Evolutionary conservation across 192 early-diverging fungal species (phyloP), one percentile per base, ranked within the genome.

Genomic region (Rhizoclosmatium globosum): DNA sequence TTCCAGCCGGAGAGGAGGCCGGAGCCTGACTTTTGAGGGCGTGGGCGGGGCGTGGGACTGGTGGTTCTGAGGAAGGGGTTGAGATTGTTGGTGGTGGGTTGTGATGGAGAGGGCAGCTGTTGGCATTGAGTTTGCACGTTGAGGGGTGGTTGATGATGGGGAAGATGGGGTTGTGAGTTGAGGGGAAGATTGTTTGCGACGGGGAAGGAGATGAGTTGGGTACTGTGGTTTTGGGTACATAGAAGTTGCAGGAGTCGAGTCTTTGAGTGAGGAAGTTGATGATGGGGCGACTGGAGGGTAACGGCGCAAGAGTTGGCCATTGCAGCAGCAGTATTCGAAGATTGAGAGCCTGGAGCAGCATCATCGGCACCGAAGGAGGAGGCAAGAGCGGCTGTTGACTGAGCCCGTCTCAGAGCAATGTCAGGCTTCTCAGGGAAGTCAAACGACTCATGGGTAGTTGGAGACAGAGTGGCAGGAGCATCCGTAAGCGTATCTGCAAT

Each of bases 141-240:
- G 66, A 4, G 66, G 42, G 7, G 66, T 19, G 15, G 21, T 21
- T 17, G 56, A 57, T 17, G 56, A 57, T 21, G 21, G 13, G 56
- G 56, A 57, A 4, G 42, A 41, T 15, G 0, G 70, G 13, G 47
- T 19, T 9, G 48, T 23, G 7, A 44, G 70, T 38, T 57, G 70
- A 7, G 47, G 21, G 31, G 62, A 64, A 9, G 48, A 57, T 23
- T 72, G 48, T 50, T 57, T 72, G 9, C 41, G 17, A 38, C 70
- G 70, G 7, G 70, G 70, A n/a, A 72, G 70, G 2, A 72, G 70
- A 6, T 72, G 70, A 15, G 70, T 72, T 3, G 70, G 70, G 57
- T 72, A 72, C 47, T 72, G 70, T 38, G 70, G 70, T 21, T 72
- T 46, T 17, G 70, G 70, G 38, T 72, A 72, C 31, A 72, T 46